Conservation (phyloP, 306 rosid genomes). For the Arachis stenosperma region DNA sequence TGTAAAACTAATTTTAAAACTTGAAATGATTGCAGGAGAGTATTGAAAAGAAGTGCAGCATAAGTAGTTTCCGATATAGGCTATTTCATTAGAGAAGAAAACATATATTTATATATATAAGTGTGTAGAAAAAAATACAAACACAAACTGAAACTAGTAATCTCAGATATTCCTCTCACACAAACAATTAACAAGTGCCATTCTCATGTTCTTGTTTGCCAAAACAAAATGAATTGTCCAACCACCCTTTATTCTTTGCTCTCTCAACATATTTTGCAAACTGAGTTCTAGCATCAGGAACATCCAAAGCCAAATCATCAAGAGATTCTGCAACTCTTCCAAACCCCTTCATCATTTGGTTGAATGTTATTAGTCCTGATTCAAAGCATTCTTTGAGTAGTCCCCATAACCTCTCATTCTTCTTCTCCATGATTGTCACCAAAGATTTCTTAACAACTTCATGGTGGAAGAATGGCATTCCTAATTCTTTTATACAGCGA, state of each 20-base stretch:
- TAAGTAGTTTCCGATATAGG: too few relatives aligned
- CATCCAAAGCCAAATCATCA: slow-evolving; percentile 78
- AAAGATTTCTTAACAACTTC: slow-evolving; percentile 72
- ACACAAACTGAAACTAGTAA: too few relatives aligned
- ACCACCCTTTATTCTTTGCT: slow-evolving; percentile 67
- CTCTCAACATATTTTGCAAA: slow-evolving; percentile 49
- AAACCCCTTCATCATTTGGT: slow-evolving; percentile 73
- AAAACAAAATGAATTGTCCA: slow-evolving; percentile 57
- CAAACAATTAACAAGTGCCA: slow-evolving; percentile 39
- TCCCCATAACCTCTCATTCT: slow-evolving; percentile 68
- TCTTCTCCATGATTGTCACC: slow-evolving; percentile 60
- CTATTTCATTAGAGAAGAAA: too few relatives aligned
- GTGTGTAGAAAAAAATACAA: too few relatives aligned
- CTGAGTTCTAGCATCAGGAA: slow-evolving; percentile 68
- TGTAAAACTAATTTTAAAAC: too few relatives aligned
- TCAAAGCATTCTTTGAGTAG: slow-evolving; percentile 63
- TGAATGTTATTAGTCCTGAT: slow-evolving; percentile 65
- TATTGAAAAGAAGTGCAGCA: too few relatives aligned
- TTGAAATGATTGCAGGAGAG: too few relatives aligned
- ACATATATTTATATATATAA: too few relatives aligned
- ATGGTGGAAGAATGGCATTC: slow-evolving; percentile 80
- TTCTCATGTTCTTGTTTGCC: slow-evolving; percentile 46
- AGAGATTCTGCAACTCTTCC: slow-evolving; percentile 68
- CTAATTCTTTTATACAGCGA: slow-evolving; percentile 67
- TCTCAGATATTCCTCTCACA: too few relatives aligned